Base-by-base conservation (phyloP, 352 stramenopile genomes). In the Phytophthora niederhauseri region DNA sequence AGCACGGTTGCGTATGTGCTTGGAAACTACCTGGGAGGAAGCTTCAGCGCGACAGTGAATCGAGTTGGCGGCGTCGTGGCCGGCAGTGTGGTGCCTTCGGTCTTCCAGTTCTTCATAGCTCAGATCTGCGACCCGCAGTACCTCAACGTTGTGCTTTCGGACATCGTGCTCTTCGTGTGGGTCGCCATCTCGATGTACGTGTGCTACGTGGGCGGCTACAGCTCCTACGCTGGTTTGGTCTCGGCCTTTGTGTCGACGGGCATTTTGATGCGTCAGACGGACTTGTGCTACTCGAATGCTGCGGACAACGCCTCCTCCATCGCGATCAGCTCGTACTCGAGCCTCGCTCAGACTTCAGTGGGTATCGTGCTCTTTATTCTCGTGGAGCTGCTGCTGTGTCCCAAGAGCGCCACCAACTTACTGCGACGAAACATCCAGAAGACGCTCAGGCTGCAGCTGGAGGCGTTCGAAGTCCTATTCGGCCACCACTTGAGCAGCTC, bases 91-190 rank as follows among this genome's bases (percentile, higher is more conserved):
- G 80, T 94, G 45, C 86, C 86, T 17, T 92, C 84, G 14, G 83
- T 94, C 4, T 91, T 92, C 65, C 80, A 91, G 76, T 92, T 92
- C 54, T 94, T 92, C 76, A 89, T 92, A 53, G 76, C 76, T 2
- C 85, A 92, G 45, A 77, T 88, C 2, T 94, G 86, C 48, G 49
- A 66, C 22, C 75, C 77, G 5, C 41, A 62, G 17, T 52, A 66
- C 15, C 28, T 86, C 2, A 75, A 77, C n/a, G 64, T 79, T 6
- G 34, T 80, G 6, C 64, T 90, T 11, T 82, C 77, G 2, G 68
- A 87, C 55, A 24, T 82, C 3, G 66, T 80, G 6, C 64, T 90
- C 5, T 87, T 92, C 38, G 14, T 85, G 5, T 92, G 84, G 82
- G 63, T 89, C 14, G 71, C 52, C 2, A 58, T 81, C 2, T 92